Percentiles rank a stretch among this genome's conserved stretches.
These are phyloP conservation scores for Trichosanthes truncata DNA, from an alignment of 306 rosid genomes.

Conservation along the genomic window DNA sequence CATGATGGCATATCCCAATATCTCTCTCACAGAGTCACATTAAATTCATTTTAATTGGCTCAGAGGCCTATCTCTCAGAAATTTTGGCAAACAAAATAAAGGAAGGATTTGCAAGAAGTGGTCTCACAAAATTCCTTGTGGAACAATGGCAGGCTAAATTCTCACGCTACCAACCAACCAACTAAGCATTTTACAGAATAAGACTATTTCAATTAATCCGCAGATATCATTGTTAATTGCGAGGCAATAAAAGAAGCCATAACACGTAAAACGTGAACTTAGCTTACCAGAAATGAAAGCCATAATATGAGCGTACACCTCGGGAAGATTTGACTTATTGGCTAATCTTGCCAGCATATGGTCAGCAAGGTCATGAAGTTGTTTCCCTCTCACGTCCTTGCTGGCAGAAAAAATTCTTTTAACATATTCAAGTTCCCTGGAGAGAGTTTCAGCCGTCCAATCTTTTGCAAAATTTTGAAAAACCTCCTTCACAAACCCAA, in stretches of 20 bases:
- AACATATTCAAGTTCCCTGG: constrained; percentile 84
- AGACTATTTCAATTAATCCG: not conserved
- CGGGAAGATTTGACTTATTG: constrained; percentile 58
- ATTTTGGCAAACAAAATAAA: not conserved
- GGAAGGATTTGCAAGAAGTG: not conserved
- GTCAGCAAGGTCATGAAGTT: constrained; percentile 60
- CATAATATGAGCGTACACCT: constrained; percentile 66
- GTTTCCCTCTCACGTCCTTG: constrained; percentile 85
- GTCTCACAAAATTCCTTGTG: not conserved
- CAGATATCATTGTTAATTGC: not conserved
- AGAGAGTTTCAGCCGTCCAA: constrained; percentile 71
- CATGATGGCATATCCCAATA: not conserved
- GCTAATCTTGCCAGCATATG: constrained; percentile 56
- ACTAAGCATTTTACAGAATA: not conserved
- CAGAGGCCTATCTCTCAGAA: not conserved
- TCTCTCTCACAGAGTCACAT: not conserved
- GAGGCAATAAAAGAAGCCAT: not conserved
- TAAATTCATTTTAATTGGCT: not conserved
- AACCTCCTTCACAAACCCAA: constrained; percentile 98
- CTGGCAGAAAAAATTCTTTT: constrained; percentile 79
- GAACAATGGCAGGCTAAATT: constrained; percentile 1
- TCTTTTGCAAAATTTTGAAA: constrained; percentile 78
- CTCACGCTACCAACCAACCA: not conserved
- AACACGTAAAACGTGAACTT: constrained; percentile 6
- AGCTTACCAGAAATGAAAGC: constrained; percentile 63